A percentile compares a stretch with the other conserved stretches of the same genome.
These are phyloP conservation scores for Chlorella sp. DNA, from an alignment of 139 green algal genomes.

Conservation along the genomic window DNA sequence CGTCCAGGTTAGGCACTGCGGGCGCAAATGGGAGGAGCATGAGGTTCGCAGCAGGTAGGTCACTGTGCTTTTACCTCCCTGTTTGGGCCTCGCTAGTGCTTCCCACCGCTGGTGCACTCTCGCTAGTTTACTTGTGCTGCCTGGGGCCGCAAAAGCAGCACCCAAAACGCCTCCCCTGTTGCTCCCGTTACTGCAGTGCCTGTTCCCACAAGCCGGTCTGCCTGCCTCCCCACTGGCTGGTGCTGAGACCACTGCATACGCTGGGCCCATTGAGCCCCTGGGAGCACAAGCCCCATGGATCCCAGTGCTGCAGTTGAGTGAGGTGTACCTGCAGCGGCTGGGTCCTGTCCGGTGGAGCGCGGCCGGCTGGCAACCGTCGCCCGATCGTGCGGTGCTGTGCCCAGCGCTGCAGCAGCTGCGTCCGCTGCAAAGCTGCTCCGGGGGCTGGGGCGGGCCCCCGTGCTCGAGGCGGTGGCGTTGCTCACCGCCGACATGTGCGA, in stretches of 20 bases:
- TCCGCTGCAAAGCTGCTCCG: neutral
- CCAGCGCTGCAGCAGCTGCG: neutral
- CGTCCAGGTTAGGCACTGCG: too few relatives aligned
- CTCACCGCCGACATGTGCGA: neutral
- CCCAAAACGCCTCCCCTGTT: neutral
- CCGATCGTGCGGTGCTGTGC: neutral
- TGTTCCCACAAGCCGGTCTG: too few relatives aligned
- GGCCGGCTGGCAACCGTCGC: neutral
- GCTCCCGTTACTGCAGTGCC: too few relatives aligned
- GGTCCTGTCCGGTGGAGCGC: neutral
- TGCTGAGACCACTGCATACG: too few relatives aligned
- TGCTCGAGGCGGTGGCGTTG: neutral
- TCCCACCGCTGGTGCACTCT: neutral
- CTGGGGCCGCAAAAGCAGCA: neutral
- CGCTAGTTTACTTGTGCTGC: neutral
- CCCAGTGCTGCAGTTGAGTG: neutral
- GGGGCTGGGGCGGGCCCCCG: too few relatives aligned
- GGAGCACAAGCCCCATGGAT: neutral
- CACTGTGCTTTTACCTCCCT: neutral
- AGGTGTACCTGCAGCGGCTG: neutral
- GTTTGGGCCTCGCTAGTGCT: neutral
- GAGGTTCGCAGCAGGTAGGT: neutral
- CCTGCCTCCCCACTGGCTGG: too few relatives aligned
- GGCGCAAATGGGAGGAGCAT: neutral
- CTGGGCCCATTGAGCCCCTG: neutral